Conservation (phyloP, 2,329 filamentous ascomycete species). For the Chaetomiaceae sp. region DNA sequence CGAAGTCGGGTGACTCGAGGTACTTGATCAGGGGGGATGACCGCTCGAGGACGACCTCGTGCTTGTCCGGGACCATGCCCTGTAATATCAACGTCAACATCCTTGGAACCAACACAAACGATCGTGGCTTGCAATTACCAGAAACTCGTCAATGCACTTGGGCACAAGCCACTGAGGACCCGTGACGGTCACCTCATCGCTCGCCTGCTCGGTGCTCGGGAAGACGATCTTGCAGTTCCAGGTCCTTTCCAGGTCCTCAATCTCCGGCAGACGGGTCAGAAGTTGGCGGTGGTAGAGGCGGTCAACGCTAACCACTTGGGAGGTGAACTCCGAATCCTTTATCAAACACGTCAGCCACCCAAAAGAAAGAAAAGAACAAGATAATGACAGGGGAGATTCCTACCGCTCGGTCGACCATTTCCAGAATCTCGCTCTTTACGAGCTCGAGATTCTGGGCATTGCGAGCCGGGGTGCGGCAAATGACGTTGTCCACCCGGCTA, state of each 20-base stretch:
- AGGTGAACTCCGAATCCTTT: constrained; percentile 91
- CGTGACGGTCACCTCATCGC: constrained; percentile 91
- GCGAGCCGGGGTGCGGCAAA: constrained; percentile 92
- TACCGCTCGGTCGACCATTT: constrained; percentile 95
- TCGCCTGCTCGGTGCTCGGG: constrained; percentile 94
- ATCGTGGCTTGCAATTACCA: constrained; percentile 49
- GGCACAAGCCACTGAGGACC: constrained; percentile 98
- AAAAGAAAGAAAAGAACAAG: neutral
- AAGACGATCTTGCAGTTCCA: constrained; percentile 99
- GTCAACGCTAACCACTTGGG: constrained; percentile 88
- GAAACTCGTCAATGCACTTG: constrained; percentile 89
- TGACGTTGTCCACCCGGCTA: constrained; percentile 97
- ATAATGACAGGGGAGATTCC: constrained; percentile 32
- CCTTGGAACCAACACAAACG: neutral
- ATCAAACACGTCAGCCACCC: constrained; percentile 9
- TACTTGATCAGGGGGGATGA: constrained; percentile 73
- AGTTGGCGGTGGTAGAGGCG: constrained; percentile 93
- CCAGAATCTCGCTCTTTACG: constrained; percentile 97
- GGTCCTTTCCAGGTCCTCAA: constrained; percentile 95
- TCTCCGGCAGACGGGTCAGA: constrained; percentile 78
- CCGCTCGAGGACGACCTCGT: constrained; percentile 80
- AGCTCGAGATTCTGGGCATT: constrained; percentile 96
- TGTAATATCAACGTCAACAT: constrained; percentile 31
- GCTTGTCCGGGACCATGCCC: constrained; percentile 96
- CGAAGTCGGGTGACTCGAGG: constrained; percentile 76